Percentiles rank a stretch among this genome's conserved stretches.
phyloP scores from a whole-genome alignment of 2,329 filamentous ascomycete genomes.

The Epicoccum sorghinum region DNA sequence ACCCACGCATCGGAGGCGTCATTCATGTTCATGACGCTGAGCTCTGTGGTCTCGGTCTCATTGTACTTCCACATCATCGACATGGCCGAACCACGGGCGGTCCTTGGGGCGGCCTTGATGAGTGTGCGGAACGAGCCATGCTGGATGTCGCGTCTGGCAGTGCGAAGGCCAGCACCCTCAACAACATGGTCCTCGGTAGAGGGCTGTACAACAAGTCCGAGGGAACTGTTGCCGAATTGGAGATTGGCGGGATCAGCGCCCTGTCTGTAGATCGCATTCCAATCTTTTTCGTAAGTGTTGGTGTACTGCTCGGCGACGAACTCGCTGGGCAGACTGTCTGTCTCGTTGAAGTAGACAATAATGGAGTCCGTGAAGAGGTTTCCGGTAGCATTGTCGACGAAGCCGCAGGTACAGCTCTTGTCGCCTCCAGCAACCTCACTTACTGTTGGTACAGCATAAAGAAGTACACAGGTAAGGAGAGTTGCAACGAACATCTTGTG shows the following conservation, averaged over 20 bases:
- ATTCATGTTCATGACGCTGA: slow-evolving; percentile 56
- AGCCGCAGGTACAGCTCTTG: slow-evolving; percentile 55
- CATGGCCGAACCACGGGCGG: slow-evolving; percentile 50
- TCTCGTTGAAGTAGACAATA: slow-evolving; percentile 60
- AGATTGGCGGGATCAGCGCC: slow-evolving; percentile 52
- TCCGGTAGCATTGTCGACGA: slow-evolving; percentile 48
- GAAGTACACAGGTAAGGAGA: slow-evolving; percentile 21
- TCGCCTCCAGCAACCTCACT: slow-evolving; percentile 26
- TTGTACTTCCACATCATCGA: slow-evolving; percentile 57
- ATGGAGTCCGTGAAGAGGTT: slow-evolving; percentile 55
- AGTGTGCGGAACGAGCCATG: slow-evolving; percentile 55
- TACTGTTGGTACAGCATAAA: slow-evolving; percentile 20
- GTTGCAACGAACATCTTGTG: slow-evolving; percentile 20
- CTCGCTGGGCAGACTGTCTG: slow-evolving; percentile 41
- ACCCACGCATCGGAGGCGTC: slow-evolving; percentile 47
- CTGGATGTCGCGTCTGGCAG: slow-evolving; percentile 53
- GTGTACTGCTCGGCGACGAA: slow-evolving; percentile 51
- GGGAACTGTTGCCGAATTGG: slow-evolving; percentile 41
- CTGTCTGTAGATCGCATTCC: slow-evolving; percentile 54
- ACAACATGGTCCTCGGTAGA: slow-evolving; percentile 49
- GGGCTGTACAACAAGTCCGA: slow-evolving; percentile 46
- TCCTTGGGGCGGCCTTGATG: slow-evolving; percentile 49
- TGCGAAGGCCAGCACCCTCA: slow-evolving; percentile 52
- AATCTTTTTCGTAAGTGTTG: slow-evolving; percentile 55
- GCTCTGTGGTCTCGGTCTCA: slow-evolving; percentile 50